Evolutionary conservation across 495 filamentous ascomycete species (phyloP), one percentile per base, ranked within the genome.

Genomic region (Aspergillus cavernicola): DNA sequence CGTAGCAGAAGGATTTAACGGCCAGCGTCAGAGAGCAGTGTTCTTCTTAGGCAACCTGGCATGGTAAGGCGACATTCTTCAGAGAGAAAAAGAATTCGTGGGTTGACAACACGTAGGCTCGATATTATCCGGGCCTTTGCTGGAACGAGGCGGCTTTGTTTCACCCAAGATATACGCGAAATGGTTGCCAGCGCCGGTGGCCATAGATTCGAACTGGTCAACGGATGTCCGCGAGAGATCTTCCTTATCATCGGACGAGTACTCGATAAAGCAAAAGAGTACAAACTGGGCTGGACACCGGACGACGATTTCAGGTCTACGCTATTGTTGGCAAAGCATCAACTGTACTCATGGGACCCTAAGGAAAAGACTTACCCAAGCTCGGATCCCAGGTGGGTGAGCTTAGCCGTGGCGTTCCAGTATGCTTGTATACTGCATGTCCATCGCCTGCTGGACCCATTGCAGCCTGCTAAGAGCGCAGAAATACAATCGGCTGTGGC

Each of bases 81-180:
- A 12, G 6, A n/a, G 36, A n/a, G n/a, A n/a, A n/a, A n/a, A n/a
- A n/a, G n/a, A n/a, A n/a, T n/a, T n/a, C n/a, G 11, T 26, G 9
- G 15, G 18, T 29, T 36, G 20, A 47, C 41, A 22, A n/a, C 3
- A 1, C 19, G 2, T 11, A 69, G 66, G 70, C 55, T 73, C 11
- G 70, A 73, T 56, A 70, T 73, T 7, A 68, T 73, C 29, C 66
- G 70, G 6, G 62, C 66, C 18, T 67, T 73, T 50, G 56, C 70
- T 16, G 60, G 59, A 4, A 58, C 70, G 0, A 61, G 62, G 29
- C 48, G 63, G 39, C 52, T 73, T 5, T 73, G 66, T 44, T 73
- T 73, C 35, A 58, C 68, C 0, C 64, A 65, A 20, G 57, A 68
- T 2, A 61, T 73, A 23, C 63, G 70, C 11, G 56, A 66, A 44